Conservation (phyloP, 2,329 filamentous ascomycete genomes). For the Ramularia collo-cygni region DNA sequence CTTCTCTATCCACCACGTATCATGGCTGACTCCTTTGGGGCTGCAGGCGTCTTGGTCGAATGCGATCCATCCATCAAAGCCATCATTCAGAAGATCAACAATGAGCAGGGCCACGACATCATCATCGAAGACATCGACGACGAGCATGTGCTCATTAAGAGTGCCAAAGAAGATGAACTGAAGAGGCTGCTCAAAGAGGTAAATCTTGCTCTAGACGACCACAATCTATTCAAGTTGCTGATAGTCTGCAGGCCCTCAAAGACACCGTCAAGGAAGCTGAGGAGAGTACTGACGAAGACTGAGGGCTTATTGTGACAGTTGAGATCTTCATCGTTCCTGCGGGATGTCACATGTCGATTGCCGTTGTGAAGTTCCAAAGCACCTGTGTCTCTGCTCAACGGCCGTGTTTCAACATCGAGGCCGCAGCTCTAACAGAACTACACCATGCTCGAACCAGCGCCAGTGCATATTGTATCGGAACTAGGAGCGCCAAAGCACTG, state of each 20-base stretch:
- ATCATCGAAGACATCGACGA: conserved; percentile 78
- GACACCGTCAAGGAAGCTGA: conserved; percentile 33
- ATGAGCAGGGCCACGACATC: conserved; percentile 57
- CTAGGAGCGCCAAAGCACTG: too few relatives aligned
- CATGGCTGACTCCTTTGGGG: background rate
- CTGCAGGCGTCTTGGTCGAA: conserved; percentile 62
- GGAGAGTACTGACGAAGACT: conserved; percentile 32
- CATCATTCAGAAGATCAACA: conserved; percentile 72
- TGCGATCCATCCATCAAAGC: conserved; percentile 84
- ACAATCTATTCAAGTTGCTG: conserved; percentile 4
- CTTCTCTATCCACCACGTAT: background rate
- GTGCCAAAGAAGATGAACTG: conserved; percentile 61
- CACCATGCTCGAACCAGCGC: too few relatives aligned
- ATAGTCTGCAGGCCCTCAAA: conserved; percentile 26
- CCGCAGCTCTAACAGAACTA: too few relatives aligned
- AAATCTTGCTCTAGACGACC: conserved; percentile 13
- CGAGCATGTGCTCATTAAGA: conserved; percentile 66
- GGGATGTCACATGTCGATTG: conserved; percentile 21
- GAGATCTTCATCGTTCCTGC: background rate
- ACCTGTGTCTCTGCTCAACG: too few relatives aligned
- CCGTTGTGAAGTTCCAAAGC: too few relatives aligned
- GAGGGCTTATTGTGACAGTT: conserved; percentile 5
- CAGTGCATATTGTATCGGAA: too few relatives aligned
- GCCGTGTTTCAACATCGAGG: too few relatives aligned
- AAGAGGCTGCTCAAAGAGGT: conserved; percentile 65